Conservation (phyloP, 441 rosid species). For the Populus tomentosa region DNA sequence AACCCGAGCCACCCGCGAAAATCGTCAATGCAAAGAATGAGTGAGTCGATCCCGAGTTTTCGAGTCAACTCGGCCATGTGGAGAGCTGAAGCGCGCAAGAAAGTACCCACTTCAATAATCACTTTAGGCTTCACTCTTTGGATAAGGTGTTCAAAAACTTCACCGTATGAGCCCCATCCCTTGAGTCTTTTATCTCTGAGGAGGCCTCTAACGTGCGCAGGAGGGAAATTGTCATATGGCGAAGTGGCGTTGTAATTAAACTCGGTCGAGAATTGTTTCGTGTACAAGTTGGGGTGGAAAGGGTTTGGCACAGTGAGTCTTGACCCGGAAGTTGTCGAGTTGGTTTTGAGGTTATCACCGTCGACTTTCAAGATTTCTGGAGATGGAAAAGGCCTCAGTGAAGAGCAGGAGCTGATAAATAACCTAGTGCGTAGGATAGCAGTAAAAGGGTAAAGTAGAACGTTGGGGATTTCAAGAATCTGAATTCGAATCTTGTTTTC, state of each 20-base stretch:
- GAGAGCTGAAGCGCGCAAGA: not conserved
- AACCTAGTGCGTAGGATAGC: conserved; percentile 49
- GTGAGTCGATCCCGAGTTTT: conserved; percentile 40
- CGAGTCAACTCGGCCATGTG: conserved; percentile 69
- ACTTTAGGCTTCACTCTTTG: conserved; percentile 41
- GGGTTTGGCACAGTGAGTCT: conserved; percentile 41
- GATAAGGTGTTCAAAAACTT: conserved; percentile 50
- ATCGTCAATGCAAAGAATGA: conserved; percentile 60
- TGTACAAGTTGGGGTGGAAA: conserved; percentile 37
- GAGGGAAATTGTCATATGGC: conserved; percentile 58
- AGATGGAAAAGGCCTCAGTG: conserved; percentile 1
- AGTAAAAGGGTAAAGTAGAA: conserved; percentile 33
- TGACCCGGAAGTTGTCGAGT: conserved; percentile 52
- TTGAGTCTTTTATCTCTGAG: conserved; percentile 35
- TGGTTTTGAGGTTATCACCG: conserved; percentile 6
- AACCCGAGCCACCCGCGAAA: conserved; percentile 79
- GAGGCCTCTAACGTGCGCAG: conserved; percentile 31
- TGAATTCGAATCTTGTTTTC: too few species aligned
- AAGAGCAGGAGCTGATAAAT: conserved; percentile 35
- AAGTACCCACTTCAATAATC: conserved; percentile 63
- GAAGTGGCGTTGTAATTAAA: conserved; percentile 50
- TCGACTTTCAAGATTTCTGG: not conserved
- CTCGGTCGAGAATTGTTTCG: conserved; percentile 37
- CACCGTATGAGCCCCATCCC: conserved; percentile 72
- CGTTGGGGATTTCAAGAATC: too few species aligned